These are phyloP conservation scores for Scedosporium aurantiacum DNA, from an alignment of 2,329 filamentous ascomycete species.

Conservation along the genomic window DNA sequence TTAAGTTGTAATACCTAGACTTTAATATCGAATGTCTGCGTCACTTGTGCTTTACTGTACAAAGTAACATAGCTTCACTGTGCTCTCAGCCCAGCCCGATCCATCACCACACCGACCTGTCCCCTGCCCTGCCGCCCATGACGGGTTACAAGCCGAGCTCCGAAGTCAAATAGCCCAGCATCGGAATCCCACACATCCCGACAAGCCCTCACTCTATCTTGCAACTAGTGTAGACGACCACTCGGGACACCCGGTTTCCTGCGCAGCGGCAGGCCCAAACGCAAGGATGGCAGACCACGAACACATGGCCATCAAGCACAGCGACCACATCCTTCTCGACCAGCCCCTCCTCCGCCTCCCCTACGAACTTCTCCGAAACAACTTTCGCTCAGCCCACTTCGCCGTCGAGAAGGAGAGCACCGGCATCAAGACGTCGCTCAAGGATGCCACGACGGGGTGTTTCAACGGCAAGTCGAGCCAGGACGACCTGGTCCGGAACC, in stretches of 20 bases:
- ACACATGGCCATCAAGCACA: conserved; percentile 60
- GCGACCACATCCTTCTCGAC: conserved; percentile 70
- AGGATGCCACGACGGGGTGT: conserved; percentile 55
- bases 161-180: not conserved
- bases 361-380: conserved; percentile 84
- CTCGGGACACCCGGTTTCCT: not conserved
- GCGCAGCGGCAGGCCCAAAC: not conserved
- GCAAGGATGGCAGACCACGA: conserved; percentile 45
- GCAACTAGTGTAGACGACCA: too few relatives aligned
- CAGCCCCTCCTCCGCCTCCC: conserved; percentile 89
- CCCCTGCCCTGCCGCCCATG: not conserved
- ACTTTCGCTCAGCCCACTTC: conserved; percentile 78
- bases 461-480: conserved; percentile 50
- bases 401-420: conserved; percentile 61
- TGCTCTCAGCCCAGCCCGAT: not conserved
- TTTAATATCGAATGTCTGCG: not conserved
- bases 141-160: not conserved
- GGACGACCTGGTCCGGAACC: conserved; percentile 62
- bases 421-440: conserved; percentile 48
- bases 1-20: not conserved
- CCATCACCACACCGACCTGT: not conserved
- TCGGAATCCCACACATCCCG: not conserved
- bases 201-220: not conserved
- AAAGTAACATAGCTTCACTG: not conserved
- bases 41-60: not conserved